Evolutionary conservation across 169 alveolate species (phyloP), one percentile per base, ranked within the genome.

Genomic region (Babesia bigemina): DNA sequence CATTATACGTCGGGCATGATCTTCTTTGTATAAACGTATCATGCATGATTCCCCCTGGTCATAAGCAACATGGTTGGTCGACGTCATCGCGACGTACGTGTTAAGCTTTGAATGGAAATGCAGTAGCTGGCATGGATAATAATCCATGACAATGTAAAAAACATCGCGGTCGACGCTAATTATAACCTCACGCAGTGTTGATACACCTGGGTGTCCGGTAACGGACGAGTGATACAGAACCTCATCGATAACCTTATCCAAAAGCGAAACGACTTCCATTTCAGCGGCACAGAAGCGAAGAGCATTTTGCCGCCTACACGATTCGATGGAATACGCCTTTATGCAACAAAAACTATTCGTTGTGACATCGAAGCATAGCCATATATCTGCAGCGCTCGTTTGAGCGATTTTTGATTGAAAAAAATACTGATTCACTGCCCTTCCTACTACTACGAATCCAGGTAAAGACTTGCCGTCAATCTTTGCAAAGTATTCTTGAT

Each of bases 231-330:
- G 89, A 57, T 65, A 47, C n/a, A 82, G 45, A 8, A 73, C 53
- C 48, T 82, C 89, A 58, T 82, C 89, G 21, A 82, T 22, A 6
- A 82, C 82, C 49, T 82, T 82, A 74, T 82, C 89, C 22, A 82
- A 57, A 28, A 63, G 45, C 10, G 85, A 26, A 24, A 82, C 45
- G 11, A 82, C 89, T 58, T 82, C 82, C 52, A 76, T 52, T 19
- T 73, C 86, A 12, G 44, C 81, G 17, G 65, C 66, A 65, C 39
- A 50, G 42, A 55, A 72, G 24, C 89, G 67, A n/a, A 73, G 39
- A 13, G 85, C 53, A 16, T 79, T 56, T 42, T 82, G 81, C 42
- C 52, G 63, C 14, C 57, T 71, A 42, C 78, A 82, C 19, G 85
- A 47, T 29, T 59, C 55, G 11, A 82, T 60, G 55, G 67, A 50